Base-by-base conservation (phyloP, 106 monocot genomes). In the Platanthera zijinensis region DNA sequence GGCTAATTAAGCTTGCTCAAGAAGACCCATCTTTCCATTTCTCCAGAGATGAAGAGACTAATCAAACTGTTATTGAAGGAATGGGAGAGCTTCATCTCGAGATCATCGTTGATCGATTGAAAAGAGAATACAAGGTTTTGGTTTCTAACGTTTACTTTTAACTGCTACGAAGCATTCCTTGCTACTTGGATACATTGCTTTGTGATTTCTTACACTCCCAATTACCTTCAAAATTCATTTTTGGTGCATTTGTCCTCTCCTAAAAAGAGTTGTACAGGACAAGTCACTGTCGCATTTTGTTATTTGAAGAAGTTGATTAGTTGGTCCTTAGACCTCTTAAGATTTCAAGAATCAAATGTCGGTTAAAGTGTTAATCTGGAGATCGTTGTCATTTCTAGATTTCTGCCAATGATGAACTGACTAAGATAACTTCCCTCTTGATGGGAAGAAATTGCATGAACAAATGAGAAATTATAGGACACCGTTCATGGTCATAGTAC, bases 51-150 rank as follows among this genome's bases (percentile, higher is more conserved):
- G 97, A 94, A 80, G 97, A 99, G 74, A 92, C 84, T 59, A 99
- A 94, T 86, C 97, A 99, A 79, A 99, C 97, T 79, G 91, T 99
- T 52, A 99, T 99, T 79, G 97, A 99, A 92, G 97, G 97, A 71
- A 99, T 99, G 97, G 97, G 97, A 46, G 97, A 99, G 77, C 88
- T 99, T 50, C 97, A 99, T 76, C 94, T 99, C 73, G 97, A 99
- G 62, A 99, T 99, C 80, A 99, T 99, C 70, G 97, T 99, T 39
- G 97, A 99, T 71, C 74, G 97, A 52, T 73, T 99, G 48, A 99
- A 99, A 73, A 86, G 97, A 51, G 97, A 99, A 74, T 94, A 83
- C 80, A 99, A 94, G 94, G 96, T 93, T 32, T 57, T 84, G 75
- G 1, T 39, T 50, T 70, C 75, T 75, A 74, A 47, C 14, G 46